Base-by-base conservation (phyloP, 2,329 filamentous ascomycete genomes). In the Diaporthe citrichinensis region DNA sequence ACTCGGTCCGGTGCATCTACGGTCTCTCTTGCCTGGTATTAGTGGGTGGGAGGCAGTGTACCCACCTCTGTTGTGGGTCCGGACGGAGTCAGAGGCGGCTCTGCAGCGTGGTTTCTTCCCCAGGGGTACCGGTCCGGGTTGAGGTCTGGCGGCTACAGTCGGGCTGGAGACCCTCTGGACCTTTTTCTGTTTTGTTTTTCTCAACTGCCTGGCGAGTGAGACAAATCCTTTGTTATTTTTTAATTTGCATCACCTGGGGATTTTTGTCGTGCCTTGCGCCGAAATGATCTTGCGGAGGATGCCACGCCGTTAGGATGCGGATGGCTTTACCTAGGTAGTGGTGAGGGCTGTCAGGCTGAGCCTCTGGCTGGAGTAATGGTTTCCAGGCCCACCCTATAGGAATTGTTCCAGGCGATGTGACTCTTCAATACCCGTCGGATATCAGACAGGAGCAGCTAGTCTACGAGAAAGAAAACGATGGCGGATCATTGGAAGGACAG, bases 1-100 rank as follows among this genome's bases (percentile, higher is more conserved):
- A 14, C 67, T 72, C 73, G 58, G 73, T 28, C 73, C 73, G 73
- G 73, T 75, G 68, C 68, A 39, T 31, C 14, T 41, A 20, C 23
- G 46, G 59, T 28, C 28, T n/a, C 62, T 49, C n/a, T 41, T 58
- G 8, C 3, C 57, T 67, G 25, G 10, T 36, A 8, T 53, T 25
- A 68, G 49, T 55, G n/a, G 46, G 46, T 23, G 49, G 34, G n/a
- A 20, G 17, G n/a, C 28, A 51, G 12, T 49, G 46, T 69, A 39
- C 34, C 46, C 65, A 69, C 65, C 8, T 55, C 8, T 55, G 14
- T 41, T 39, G 34, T 53, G 65, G 65, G 34, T 5, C 46, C 34
- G 15, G n/a, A 28, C 41, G 49, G 46, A 69, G 46, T 31, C 31
- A 41, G 9, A 53, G 46, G 46, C 46, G 65, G 49, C 46, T 69